phyloP scores from a whole-genome alignment of 2,329 filamentous ascomycete species.

The Thyridium curvatum region DNA sequence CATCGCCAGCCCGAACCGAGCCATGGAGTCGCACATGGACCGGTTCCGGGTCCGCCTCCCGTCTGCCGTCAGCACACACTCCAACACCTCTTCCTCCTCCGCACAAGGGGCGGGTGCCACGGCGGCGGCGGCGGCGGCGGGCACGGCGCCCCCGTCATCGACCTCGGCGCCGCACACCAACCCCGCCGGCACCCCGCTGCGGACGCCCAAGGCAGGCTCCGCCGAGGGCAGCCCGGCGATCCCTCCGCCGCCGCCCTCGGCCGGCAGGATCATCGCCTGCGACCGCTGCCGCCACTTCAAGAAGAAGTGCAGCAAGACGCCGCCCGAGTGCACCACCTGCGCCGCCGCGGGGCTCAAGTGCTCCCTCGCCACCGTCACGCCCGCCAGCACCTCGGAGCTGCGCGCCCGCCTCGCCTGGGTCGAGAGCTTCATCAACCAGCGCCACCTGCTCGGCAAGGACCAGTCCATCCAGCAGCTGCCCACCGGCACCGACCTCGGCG shows the following conservation, averaged over 20 bases:
- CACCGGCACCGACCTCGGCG: conserved; percentile 23
- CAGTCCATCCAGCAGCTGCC: conserved; percentile 25
- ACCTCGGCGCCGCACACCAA: no score
- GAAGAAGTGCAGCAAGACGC: conserved; percentile 37
- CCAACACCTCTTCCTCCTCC: no score
- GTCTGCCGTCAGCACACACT: no score
- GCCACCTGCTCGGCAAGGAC: conserved; percentile 15
- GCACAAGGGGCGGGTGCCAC: no score
- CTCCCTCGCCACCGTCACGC: conserved; percentile 19
- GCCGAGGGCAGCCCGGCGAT: conserved; percentile 14
- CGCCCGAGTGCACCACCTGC: conserved; percentile 32
- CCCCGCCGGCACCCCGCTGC: background rate
- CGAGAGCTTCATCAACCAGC: conserved; percentile 26
- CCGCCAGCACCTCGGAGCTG: conserved; percentile 28
- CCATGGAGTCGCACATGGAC: no score
- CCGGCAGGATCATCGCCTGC: conserved; percentile 21
- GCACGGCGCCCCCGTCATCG: no score
- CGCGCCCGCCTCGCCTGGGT: conserved; percentile 34
- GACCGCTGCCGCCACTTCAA: conserved; percentile 37
- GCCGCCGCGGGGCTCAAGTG: conserved; percentile 30
- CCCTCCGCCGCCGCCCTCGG: conserved; percentile 17
- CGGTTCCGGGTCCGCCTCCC: no score
- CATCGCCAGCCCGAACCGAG: no score
- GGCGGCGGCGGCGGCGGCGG: no score
- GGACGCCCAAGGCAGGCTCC: background rate